Percentiles rank a stretch among this genome's conserved stretches.
phyloP scores from a whole-genome alignment of 176 grass and related monocot genomes.

The Zizania latifolia region DNA sequence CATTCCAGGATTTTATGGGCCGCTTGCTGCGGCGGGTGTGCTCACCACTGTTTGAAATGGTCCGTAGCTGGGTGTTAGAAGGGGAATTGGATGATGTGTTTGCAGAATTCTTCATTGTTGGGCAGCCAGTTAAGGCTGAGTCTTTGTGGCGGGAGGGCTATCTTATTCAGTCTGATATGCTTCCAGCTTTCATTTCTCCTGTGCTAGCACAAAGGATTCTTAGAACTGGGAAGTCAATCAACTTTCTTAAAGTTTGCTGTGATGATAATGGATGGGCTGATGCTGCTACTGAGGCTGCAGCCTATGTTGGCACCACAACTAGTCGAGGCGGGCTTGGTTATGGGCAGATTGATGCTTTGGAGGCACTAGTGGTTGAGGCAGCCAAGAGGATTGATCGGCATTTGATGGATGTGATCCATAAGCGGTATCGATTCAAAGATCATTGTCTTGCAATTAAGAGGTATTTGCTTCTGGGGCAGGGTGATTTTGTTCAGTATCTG shows the following conservation, averaged over 20 bases:
- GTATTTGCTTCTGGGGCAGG: conserved; percentile 95
- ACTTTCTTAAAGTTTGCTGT: conserved; percentile 88
- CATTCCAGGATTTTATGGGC: conserved; percentile 85
- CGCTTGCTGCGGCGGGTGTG: conserved; percentile 66
- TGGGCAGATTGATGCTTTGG: conserved; percentile 82
- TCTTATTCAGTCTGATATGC: conserved; percentile 73
- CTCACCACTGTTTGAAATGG: conserved; percentile 97
- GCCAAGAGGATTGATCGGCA: conserved; percentile 75
- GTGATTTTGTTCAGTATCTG: conserved; percentile 95
- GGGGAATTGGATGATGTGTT: conserved; percentile 88
- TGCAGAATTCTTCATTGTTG: conserved; percentile 80
- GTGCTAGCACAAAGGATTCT: conserved; percentile 71
- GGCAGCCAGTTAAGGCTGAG: conserved; percentile 76
- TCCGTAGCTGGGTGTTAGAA: conserved; percentile 75
- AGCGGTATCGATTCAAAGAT: conserved; percentile 73
- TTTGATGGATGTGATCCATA: conserved; percentile 91
- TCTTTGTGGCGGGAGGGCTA: conserved; percentile 90
- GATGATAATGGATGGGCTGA: conserved; percentile 86
- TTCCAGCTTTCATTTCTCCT: conserved; percentile 87
- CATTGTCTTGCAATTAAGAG: conserved; percentile 93
- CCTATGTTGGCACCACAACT: conserved; percentile 77
- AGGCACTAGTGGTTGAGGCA: conserved; percentile 80
- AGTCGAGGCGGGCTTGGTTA: conserved; percentile 78
- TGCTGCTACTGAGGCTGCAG: conserved; percentile 61
- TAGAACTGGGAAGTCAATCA: conserved; percentile 89